A percentile compares a stretch with the other conserved stretches of the same genome.
Evolutionary conservation across 2,329 filamentous ascomycete species (phyloP).

Genomic region (Neopestalotiopsis clavispora): DNA sequence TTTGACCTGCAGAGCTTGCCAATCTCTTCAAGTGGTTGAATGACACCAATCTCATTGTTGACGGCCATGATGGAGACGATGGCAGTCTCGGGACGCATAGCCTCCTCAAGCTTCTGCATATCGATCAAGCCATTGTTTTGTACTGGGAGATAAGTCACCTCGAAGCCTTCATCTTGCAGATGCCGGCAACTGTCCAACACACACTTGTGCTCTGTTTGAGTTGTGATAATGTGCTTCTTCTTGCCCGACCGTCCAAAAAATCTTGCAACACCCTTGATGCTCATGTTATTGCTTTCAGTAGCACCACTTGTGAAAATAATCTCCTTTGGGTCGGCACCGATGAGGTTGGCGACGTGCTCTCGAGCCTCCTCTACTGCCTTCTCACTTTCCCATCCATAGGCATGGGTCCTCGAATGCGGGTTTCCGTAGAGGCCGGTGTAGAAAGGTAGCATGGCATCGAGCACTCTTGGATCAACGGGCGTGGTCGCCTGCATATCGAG

Average conservation of each 20-base stretch:
- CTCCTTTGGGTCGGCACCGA: conserved; percentile 95
- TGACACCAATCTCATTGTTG: conserved; percentile 99
- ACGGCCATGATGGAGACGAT: conserved; percentile 98
- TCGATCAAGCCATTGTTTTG: conserved; percentile 84
- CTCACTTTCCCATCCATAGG: conserved; percentile 98
- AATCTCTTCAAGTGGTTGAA: conserved; percentile 93
- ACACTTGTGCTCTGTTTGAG: conserved; percentile 98
- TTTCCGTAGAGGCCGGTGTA: conserved; percentile 95
- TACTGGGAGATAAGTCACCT: conserved; percentile 96
- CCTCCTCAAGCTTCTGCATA: conserved; percentile 82
- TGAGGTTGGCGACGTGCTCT: conserved; percentile 80
- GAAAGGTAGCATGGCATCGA: conserved; percentile 96
- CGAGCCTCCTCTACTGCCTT: conserved; percentile 89
- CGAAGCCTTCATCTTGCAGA: conserved; percentile 94
- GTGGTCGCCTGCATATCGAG: conserved; percentile 99
- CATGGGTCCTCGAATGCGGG: conserved; percentile 95
- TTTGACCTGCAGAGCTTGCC: conserved; percentile 87
- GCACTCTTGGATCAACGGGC: conserved; percentile 88
- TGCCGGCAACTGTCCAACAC: conserved; percentile 96
- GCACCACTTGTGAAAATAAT: conserved; percentile 99
- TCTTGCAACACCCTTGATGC: conserved; percentile 94
- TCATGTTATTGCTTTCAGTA: conserved; percentile 99
- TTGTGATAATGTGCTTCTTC: conserved; percentile 98
- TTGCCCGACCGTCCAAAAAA: conserved; percentile 93
- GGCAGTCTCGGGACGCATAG: conserved; percentile 88